Percentiles rank a stretch among this genome's conserved stretches.
phyloP scores from a whole-genome alignment of 1,284 basidiomycete genomes.

The Ganoderma multipileum region DNA sequence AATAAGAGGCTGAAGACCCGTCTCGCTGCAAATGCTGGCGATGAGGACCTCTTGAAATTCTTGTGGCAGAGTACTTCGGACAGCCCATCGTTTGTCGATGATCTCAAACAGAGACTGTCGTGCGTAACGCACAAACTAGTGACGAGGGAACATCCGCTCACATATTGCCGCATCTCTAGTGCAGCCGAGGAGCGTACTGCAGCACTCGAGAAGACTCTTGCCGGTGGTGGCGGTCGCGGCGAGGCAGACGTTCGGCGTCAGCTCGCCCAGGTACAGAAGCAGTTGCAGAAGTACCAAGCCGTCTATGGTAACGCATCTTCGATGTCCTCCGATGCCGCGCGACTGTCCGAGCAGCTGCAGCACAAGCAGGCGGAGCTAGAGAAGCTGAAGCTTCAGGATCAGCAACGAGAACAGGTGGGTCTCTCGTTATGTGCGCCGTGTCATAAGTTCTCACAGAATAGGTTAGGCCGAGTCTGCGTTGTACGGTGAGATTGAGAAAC shows the following conservation, averaged over 20 bases:
- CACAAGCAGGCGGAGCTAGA: slow-evolving; percentile 69
- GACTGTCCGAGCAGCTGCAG: slow-evolving; percentile 62
- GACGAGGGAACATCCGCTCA: slow-evolving; percentile 18
- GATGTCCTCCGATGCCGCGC: slow-evolving; percentile 55
- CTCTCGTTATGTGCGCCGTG: background rate
- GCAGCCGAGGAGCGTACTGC: slow-evolving; percentile 56
- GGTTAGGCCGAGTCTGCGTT: slow-evolving; percentile 75
- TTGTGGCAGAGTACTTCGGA: slow-evolving; percentile 66
- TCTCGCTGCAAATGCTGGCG: slow-evolving; percentile 77
- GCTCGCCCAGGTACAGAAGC: slow-evolving; percentile 51
- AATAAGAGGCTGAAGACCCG: slow-evolving; percentile 78
- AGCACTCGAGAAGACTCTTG: slow-evolving; percentile 60
- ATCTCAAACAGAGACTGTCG: slow-evolving; percentile 65
- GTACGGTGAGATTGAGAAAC: slow-evolving; percentile 86
- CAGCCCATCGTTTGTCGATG: slow-evolving; percentile 65
- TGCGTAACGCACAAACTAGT: slow-evolving; percentile 44
- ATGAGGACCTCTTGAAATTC: slow-evolving; percentile 77
- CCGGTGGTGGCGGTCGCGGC: slow-evolving; percentile 53
- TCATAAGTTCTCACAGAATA: background rate
- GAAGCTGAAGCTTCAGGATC: slow-evolving; percentile 60
- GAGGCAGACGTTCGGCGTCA: slow-evolving; percentile 63
- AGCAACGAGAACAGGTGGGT: slow-evolving; percentile 59
- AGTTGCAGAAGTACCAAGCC: slow-evolving; percentile 67
- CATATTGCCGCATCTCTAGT: slow-evolving; percentile 43
- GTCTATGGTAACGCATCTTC: slow-evolving; percentile 65